Conservation (phyloP, 2,329 filamentous ascomycete species). For the Cadophora luteo-olivacea region DNA sequence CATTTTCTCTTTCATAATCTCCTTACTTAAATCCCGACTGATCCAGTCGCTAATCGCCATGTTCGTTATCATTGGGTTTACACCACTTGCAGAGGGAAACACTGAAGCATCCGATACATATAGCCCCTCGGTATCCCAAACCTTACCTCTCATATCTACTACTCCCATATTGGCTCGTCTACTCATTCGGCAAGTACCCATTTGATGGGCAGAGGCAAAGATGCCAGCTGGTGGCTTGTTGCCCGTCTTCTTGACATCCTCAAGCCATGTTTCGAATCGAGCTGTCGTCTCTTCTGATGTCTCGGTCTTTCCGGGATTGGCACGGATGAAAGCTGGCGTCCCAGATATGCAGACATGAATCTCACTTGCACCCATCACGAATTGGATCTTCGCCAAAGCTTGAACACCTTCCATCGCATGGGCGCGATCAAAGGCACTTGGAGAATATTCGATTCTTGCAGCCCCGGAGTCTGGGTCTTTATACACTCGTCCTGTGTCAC, state of each 20-base stretch:
- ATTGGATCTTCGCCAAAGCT: slow-evolving; percentile 75
- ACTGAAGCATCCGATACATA: slow-evolving; percentile 77
- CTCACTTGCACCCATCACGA: slow-evolving; percentile 77
- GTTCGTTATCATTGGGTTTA: slow-evolving; percentile 79
- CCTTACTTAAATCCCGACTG: slow-evolving; percentile 23
- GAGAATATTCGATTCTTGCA: slow-evolving; percentile 70
- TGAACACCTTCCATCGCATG: slow-evolving; percentile 74
- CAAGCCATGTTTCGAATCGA: slow-evolving; percentile 66
- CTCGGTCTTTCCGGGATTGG: not conserved
- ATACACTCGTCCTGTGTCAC: slow-evolving; percentile 75
- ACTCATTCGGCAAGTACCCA: slow-evolving; percentile 78
- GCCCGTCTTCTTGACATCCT: slow-evolving; percentile 53
- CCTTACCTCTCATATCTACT: slow-evolving; percentile 60
- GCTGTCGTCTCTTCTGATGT: slow-evolving; percentile 58
- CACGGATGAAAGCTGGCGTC: slow-evolving; percentile 61
- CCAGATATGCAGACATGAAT: slow-evolving; percentile 71
- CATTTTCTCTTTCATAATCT: slow-evolving; percentile 23
- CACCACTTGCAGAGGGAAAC: slow-evolving; percentile 75
- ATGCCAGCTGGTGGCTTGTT: slow-evolving; percentile 56
- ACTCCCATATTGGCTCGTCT: slow-evolving; percentile 53
- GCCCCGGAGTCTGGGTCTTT: slow-evolving; percentile 70
- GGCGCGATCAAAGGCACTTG: slow-evolving; percentile 72
- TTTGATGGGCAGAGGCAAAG: slow-evolving; percentile 75
- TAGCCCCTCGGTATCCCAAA: slow-evolving; percentile 69
- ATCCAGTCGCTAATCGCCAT: slow-evolving; percentile 74